These are phyloP conservation scores for Zygoascus meyerae DNA, from an alignment of 1,139 yeast genomes.

Conservation along the genomic window DNA sequence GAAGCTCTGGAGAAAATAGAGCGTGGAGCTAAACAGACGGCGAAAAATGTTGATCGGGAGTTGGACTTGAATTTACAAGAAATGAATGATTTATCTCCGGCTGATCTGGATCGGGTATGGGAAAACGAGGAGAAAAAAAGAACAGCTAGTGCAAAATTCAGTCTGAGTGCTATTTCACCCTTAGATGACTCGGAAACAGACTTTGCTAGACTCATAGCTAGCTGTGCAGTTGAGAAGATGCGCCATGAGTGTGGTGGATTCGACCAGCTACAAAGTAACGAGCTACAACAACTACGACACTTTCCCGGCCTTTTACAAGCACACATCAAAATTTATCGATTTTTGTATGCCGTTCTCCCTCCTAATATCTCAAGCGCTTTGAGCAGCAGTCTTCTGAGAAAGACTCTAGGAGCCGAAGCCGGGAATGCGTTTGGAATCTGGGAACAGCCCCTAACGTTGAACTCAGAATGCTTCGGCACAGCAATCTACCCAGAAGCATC, in stretches of 20 bases:
- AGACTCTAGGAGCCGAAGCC: slow-evolving; percentile 54
- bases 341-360: slow-evolving; percentile 43
- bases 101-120: slow-evolving; percentile 1
- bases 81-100: background rate
- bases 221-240: slow-evolving; percentile 22
- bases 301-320: slow-evolving; percentile 50
- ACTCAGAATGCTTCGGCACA: slow-evolving; percentile 61
- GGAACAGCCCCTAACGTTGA: slow-evolving; percentile 44
- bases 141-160: slow-evolving; percentile 10
- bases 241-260: slow-evolving; percentile 31
- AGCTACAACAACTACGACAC: slow-evolving; percentile 42
- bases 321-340: slow-evolving; percentile 48
- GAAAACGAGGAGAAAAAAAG: slow-evolving; percentile 21
- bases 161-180: slow-evolving; percentile 21
- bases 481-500: slow-evolving; percentile 65
- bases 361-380: slow-evolving; percentile 36
- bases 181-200: slow-evolving; percentile 39
- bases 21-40: background rate
- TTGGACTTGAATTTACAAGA: background rate
- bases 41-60: background rate
- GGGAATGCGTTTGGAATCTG: slow-evolving; percentile 77
- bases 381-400: slow-evolving; percentile 40
- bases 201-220: slow-evolving; percentile 36
- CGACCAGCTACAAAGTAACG: slow-evolving; percentile 50
- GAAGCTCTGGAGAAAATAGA: slow-evolving; percentile 33